Evolutionary conservation across 345 rosid species (phyloP).

Genomic region (Aurinia saxatilis): DNA sequence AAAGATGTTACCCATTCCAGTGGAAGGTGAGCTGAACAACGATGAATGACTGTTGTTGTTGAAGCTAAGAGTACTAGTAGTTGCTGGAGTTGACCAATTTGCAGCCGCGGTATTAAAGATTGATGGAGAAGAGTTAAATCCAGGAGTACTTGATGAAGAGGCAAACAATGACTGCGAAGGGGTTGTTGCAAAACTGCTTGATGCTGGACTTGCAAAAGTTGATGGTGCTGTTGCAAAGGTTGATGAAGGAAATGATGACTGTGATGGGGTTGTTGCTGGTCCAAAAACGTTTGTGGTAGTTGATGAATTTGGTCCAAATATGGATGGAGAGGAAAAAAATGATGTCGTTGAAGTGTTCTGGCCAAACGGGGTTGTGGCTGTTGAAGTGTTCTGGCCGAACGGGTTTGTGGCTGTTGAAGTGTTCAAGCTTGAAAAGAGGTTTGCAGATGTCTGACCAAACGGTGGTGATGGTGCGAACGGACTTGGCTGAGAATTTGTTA

Average conservation of each 20-base stretch:
- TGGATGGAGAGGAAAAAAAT: constrained; percentile 32
- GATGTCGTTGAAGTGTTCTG: neutral
- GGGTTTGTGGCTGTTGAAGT: constrained; percentile 35
- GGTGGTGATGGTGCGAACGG: constrained; percentile 42
- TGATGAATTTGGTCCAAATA: constrained; percentile 45
- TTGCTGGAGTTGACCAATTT: constrained; percentile 36
- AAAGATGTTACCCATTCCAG: too few relatives aligned
- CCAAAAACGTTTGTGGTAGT: neutral
- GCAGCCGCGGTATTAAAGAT: constrained; percentile 37
- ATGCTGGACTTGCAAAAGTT: constrained; percentile 29
- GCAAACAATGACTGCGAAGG: constrained; percentile 40
- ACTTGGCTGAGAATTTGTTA: constrained; percentile 39
- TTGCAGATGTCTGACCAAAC: constrained; percentile 47
- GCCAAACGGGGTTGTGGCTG: constrained; percentile 26
- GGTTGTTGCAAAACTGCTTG: constrained; percentile 42
- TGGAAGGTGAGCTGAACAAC: constrained; percentile 37
- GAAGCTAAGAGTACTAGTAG: too few relatives aligned
- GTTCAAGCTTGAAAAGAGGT: constrained; percentile 51
- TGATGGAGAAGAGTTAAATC: constrained; percentile 50
- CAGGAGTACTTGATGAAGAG: constrained; percentile 37
- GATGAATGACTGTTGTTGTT: constrained; percentile 53
- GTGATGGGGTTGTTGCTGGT: constrained; percentile 23
- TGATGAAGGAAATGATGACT: constrained; percentile 21
- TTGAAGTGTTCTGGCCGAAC: constrained; percentile 46
- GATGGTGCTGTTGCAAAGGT: too few relatives aligned